Percentiles rank a stretch among this genome's conserved stretches.
Conservation (phyloP, 208 protist genomes). For the Wallacemonas rigidus region DNA sequence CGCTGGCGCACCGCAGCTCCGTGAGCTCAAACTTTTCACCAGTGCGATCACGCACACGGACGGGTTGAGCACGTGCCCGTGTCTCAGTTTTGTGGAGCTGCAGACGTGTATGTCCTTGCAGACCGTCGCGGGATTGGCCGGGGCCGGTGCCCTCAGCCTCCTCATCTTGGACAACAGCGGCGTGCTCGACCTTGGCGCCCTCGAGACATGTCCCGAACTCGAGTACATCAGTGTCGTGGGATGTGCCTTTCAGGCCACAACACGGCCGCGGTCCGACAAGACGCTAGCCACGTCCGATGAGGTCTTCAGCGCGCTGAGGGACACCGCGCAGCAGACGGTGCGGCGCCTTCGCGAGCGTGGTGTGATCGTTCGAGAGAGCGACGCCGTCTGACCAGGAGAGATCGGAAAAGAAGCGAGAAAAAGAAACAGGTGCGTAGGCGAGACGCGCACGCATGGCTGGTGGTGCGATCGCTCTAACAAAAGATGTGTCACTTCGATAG, state of each 20-base stretch:
- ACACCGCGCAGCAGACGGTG: background rate
- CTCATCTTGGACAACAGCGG: conserved; percentile 7
- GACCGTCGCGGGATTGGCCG: background rate
- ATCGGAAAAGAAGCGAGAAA: background rate
- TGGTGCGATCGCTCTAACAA: too few species aligned
- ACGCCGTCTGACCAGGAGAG: too few species aligned
- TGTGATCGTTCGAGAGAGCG: background rate
- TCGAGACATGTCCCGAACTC: background rate
- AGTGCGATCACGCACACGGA: background rate
- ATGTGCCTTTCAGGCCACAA: background rate
- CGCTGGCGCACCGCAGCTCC: background rate
- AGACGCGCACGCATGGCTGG: too few species aligned
- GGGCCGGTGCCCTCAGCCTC: background rate
- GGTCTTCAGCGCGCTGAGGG: background rate
- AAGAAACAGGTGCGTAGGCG: too few species aligned
- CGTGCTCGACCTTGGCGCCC: background rate
- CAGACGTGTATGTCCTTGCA: conserved; percentile 10
- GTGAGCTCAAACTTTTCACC: background rate
- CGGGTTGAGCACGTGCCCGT: background rate
- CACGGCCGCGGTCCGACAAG: background rate
- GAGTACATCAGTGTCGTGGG: conserved; percentile 9
- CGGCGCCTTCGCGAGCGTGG: background rate
- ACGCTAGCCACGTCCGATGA: conserved; percentile 2
- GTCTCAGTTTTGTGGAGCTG: background rate
- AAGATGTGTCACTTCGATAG: too few species aligned